Evolutionary conservation across 202 grass and related monocot species (phyloP), one percentile per base, ranked within the genome.

Genomic region (Digitaria exilis): DNA sequence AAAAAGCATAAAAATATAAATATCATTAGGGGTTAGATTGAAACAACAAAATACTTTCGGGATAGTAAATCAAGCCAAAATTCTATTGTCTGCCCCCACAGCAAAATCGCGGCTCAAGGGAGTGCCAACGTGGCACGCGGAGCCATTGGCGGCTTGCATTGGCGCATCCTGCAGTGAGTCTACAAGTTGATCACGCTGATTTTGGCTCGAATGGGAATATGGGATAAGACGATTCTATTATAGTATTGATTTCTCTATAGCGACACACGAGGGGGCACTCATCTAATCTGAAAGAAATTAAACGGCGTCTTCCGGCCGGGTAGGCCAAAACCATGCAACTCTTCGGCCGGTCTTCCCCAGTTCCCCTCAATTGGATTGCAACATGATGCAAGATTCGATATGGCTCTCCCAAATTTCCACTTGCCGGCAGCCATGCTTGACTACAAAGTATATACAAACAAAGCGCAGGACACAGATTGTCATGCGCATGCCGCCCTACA

Each of bases 381-480:
- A 25, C 21, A 25, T 51, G 76, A 37, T 65, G 68, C 21, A 62
- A 49, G 1, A 72, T 26, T 3, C 5, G 21, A n/a, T n/a, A n/a
- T n/a, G n/a, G n/a, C n/a, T n/a, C 12, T 25, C 29, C 1, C 29
- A 72, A 82, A 34, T 62, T 61, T 55, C 31, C 46, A 41, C 43
- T 52, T 52, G 42, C 21, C 44, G 16, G 30, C 57, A 41, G 69
- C 69, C 69, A 19, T 74, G 69, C 6, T 63, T 82, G 21, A 82
- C 80, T 21, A 4, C 11, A 29, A 9, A 82, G 69, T 21, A 4
- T 6, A 29, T 16, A 59, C 57, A 12, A n/a, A n/a, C n/a, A n/a
- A n/a, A n/a, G 37, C 25, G 57, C 49, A 66, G 26, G 37, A 9
- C 42, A 49, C 30, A 22, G 19, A 63, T 39, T 28, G 1, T 50